Base-by-base conservation (phyloP, 352 stramenopile genomes). In the Globisporangium spiculum region DNA sequence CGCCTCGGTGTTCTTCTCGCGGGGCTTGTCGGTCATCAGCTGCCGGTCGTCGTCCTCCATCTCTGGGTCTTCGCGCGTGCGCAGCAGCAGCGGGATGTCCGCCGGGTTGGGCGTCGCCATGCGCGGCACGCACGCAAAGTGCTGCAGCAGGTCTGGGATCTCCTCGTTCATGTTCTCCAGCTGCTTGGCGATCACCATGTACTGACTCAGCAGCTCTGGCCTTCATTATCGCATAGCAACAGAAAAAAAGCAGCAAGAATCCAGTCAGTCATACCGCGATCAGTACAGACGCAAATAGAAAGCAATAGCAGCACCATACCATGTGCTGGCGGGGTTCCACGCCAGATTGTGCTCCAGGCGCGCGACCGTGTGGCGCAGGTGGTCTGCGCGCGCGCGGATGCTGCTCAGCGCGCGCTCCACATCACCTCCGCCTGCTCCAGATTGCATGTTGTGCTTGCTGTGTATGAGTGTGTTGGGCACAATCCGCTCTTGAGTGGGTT, bases 151-250 rank as follows among this genome's bases (percentile, higher is more conserved):
- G 52, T 95, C 87, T 20, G 87, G 87, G 59, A 95, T 91, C 61
- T 95, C 87, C 27, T 95, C 85, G 70, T 93, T 92, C 80, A 95
- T 95, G 73, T 95, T 95, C 75, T 95, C 87, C 26, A 94, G 72
- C 67, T 94, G 87, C 72, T 94, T 94, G 58, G 87, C 83, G 63
- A 94, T 92, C 46, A 94, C 87, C 81, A 92, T 90, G 71, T 90
- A 94, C 75, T 94, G 86, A 61, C 87, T 91, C 55, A 94, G 70
- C 44, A 93, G 77, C 68, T 94, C 85, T 1, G 87, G 87, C 85
- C 85, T 93, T 62, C 24, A 60, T 50, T 46, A 8, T 36, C 22
- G 4, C 18, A 54, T 16, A 41, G 26, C 53, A 59, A 10, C 30
- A 26, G 12, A 36, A 9, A 63, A 24, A 66, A 55, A 12, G 26